A percentile compares a stretch with the other conserved stretches of the same genome.
phyloP scores from a whole-genome alignment of 139 green algal species.

The Chlorella ohadii region DNA sequence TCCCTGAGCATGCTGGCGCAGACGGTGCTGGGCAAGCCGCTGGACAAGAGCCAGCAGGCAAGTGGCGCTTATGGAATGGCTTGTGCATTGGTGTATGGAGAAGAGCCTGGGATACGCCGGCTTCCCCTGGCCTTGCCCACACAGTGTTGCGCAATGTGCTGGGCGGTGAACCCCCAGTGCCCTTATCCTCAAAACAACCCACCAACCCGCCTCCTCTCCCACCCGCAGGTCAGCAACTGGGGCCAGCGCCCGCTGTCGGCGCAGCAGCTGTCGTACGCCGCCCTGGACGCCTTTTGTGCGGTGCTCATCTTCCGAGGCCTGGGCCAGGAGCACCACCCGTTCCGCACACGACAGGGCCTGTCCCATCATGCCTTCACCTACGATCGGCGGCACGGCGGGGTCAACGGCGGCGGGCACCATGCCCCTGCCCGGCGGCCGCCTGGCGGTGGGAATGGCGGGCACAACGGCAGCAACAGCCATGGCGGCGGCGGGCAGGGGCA shows the following conservation, averaged over 20 bases:
- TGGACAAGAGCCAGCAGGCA: conserved; percentile 59
- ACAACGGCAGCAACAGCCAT: background rate
- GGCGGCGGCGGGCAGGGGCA: background rate
- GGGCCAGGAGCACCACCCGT: conserved; percentile 20
- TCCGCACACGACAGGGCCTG: conserved; percentile 10
- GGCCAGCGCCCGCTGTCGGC: conserved; percentile 62
- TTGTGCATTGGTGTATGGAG: no score
- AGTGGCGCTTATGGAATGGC: no score
- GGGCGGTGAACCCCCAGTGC: no score
- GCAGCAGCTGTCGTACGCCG: conserved; percentile 72
- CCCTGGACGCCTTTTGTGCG: conserved; percentile 60
- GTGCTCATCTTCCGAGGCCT: conserved; percentile 38
- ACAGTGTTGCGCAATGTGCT: no score
- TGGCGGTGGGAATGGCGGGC: background rate
- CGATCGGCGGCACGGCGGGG: background rate
- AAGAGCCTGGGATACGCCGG: no score
- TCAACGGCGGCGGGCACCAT: no score
- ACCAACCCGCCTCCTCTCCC: background rate
- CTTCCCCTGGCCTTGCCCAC: no score
- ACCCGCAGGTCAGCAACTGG: conserved; percentile 73
- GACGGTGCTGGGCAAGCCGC: conserved; percentile 60
- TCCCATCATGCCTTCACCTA: conserved; percentile 2
- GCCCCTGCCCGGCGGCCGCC: no score
- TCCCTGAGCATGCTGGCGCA: conserved; percentile 59
- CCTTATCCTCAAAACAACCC: no score